Evolutionary conservation across 768 basidiomycete species (phyloP).

Genomic region (Hemileccinum impolitum): DNA sequence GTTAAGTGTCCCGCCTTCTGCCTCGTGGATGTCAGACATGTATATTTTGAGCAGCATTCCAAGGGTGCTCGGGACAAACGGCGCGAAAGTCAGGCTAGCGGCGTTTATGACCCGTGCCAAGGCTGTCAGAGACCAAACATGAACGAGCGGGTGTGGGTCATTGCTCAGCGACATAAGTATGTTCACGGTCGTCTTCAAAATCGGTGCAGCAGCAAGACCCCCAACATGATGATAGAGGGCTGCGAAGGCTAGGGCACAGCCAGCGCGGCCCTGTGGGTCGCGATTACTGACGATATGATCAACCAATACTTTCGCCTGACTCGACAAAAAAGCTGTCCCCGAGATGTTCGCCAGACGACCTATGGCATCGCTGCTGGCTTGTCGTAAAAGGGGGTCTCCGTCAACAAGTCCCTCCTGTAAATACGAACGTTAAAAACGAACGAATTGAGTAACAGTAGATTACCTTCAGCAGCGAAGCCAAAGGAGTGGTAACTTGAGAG

Average conservation of each 20-base stretch:
- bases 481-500: constrained; percentile 52
- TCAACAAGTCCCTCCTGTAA: constrained; percentile 75
- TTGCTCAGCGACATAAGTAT: constrained; percentile 92
- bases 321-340: constrained; percentile 78
- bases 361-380: constrained; percentile 81
- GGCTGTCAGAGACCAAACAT: constrained; percentile 88
- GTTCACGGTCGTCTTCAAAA: constrained; percentile 94
- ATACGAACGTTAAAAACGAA: constrained; percentile 6
- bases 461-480: constrained; percentile 80
- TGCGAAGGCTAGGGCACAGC: constrained; percentile 90
- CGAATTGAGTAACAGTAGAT: constrained; percentile 14
- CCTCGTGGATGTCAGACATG: constrained; percentile 85
- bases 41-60: constrained; percentile 91
- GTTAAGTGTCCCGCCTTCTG: constrained; percentile 80
- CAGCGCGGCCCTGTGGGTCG: constrained; percentile 87
- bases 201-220: constrained; percentile 88
- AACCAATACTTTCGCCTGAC: constrained; percentile 85
- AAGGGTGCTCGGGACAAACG: constrained; percentile 83
- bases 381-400: constrained; percentile 71
- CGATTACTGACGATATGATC: constrained; percentile 94
- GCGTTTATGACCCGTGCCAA: constrained; percentile 85
- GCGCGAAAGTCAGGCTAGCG: constrained; percentile 87
- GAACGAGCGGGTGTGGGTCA: constrained; percentile 95
- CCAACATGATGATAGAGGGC: constrained; percentile 91
- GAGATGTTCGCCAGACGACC: constrained; percentile 83